phyloP scores from a whole-genome alignment of 2,329 filamentous ascomycete genomes.

The Aspergillus neoniger region DNA sequence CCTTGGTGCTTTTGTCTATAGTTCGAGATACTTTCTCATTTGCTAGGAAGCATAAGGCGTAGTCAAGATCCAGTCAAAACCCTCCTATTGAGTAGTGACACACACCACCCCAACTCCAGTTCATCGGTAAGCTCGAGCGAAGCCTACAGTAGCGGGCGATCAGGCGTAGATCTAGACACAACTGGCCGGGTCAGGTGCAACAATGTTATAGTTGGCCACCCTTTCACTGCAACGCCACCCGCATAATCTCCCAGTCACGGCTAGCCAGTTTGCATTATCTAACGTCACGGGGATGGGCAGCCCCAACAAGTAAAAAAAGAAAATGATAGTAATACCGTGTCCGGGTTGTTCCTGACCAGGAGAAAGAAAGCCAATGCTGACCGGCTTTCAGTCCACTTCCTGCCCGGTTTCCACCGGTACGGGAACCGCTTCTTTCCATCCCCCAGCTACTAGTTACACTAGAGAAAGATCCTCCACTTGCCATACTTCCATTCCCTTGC shows the following conservation, averaged over 20 bases:
- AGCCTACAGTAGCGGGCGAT: neutral
- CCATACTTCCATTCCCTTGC: neutral
- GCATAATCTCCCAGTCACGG: neutral
- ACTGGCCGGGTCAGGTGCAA: neutral
- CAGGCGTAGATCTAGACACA: neutral
- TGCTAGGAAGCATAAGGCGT: neutral
- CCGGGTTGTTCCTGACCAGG: no score
- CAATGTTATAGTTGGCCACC: neutral
- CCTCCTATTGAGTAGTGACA: neutral
- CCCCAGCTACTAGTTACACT: neutral
- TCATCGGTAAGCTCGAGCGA: neutral
- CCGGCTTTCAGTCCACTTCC: neutral
- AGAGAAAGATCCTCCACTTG: neutral
- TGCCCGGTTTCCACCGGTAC: constrained; percentile 29
- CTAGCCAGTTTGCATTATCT: neutral
- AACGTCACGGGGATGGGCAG: neutral
- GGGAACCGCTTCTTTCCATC: neutral
- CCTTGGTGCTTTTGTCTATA: neutral
- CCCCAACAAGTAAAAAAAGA: no score
- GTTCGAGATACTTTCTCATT: neutral
- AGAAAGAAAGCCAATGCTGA: neutral
- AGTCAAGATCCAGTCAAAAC: neutral
- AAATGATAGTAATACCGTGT: no score
- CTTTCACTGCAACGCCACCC: neutral
- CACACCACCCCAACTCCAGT: neutral